Evolutionary conservation across 345 rosid genomes (phyloP), one percentile per base, ranked within the genome.

Genomic region (Melastoma malabathricum): DNA sequence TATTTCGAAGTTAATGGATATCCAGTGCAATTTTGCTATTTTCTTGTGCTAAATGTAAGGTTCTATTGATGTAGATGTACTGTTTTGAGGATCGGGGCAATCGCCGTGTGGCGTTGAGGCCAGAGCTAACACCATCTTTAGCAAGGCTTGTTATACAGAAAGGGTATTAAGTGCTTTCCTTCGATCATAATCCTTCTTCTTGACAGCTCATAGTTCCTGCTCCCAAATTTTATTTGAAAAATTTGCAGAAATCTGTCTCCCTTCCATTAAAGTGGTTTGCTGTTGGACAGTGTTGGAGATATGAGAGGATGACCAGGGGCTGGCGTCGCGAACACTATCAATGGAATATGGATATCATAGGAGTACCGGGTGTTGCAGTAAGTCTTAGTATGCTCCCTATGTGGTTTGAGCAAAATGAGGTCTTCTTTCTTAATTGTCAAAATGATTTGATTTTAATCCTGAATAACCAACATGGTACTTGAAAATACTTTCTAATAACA

Each of bases 341-440:
- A 54, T 82, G 98, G 98, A 86, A 90, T 68, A 90, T 90, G 98
- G 98, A 90, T 74, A 80, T 86, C n/a, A 76, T 84, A 44, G 98
- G 95, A 59, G 84, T 83, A 18, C 85, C 96, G 59, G 80, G 81
- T 69, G 93, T 90, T 41, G 75, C 78, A 0, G 96, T 90, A 61
- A 68, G 81, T 63, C 44, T 46, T 68, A 47, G 43, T 50, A 20
- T 34, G 22, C 38, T 14, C 41, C 25, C 10, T 18, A 25, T 44
- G 46, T 17, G 12, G 41, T 34, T 34, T 34, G 12, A 34, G 9
- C 41, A 6, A 34, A 34, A 34, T 8, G 41, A 34, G 6, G 12
- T 34, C 41, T 34, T 34, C 12, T 6, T 34, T 34, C 41, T 34
- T 34, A 34, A 5, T 34, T 2, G 41, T 34, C 41, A 34, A 34